A percentile compares a stretch with the other conserved stretches of the same genome.
Conservation (phyloP, 257 asterid species). For the Gardenia jasminoides region DNA sequence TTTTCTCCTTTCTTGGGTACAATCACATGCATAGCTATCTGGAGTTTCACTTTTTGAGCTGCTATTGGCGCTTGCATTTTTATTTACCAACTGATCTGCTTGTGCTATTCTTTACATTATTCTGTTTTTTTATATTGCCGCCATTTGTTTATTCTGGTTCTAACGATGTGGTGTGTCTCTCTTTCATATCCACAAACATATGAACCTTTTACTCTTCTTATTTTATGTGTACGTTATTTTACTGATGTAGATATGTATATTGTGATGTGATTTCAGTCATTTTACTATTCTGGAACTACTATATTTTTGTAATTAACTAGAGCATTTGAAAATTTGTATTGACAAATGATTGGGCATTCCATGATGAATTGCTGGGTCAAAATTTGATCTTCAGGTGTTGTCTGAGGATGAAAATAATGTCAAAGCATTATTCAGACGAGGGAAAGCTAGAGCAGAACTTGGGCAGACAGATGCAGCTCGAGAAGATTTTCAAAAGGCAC, state of each 20-base stretch:
- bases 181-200: not conserved
- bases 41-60: not conserved
- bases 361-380: not conserved
- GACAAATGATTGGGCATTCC: not conserved
- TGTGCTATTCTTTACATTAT: not conserved
- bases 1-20: not conserved
- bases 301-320: not conserved
- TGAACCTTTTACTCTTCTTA: not conserved
- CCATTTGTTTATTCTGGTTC: not conserved
- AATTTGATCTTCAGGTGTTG: slow-evolving; percentile 53
- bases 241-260: no score
- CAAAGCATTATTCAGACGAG: slow-evolving; percentile 87
- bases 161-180: not conserved
- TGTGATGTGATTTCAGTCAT: no score
- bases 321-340: not conserved
- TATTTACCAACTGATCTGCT: not conserved
- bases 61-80: not conserved
- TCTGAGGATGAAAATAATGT: slow-evolving; percentile 80
- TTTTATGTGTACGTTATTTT: no score
- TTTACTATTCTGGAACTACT: not conserved
- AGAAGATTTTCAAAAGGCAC: slow-evolving; percentile 83
- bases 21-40: not conserved
- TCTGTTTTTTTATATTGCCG: not conserved
- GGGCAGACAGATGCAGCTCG: slow-evolving; percentile 97
- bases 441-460: slow-evolving; percentile 89